Evolutionary conservation across 768 basidiomycete species (phyloP).

Genomic region (Auricularia heimuer): DNA sequence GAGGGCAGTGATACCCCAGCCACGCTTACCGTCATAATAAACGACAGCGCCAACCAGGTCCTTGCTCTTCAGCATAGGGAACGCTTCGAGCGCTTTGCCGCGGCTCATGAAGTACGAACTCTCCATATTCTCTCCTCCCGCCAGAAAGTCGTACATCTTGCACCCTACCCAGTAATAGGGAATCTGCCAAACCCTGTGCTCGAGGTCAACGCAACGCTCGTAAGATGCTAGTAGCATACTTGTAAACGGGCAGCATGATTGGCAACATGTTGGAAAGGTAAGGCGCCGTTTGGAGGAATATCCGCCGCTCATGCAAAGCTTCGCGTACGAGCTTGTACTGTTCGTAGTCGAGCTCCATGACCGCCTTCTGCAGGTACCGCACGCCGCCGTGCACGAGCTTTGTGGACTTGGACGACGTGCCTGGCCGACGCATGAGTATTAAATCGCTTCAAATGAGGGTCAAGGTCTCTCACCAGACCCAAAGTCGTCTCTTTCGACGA

Average conservation of each 20-base stretch:
- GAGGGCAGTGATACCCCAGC: background rate
- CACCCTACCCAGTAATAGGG: constrained; percentile 94
- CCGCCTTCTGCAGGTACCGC: constrained; percentile 92
- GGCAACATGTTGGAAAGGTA: constrained; percentile 89
- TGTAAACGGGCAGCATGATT: constrained; percentile 96
- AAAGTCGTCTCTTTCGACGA: constrained; percentile 92
- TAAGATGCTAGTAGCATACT: constrained; percentile 33
- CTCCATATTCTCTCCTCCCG: constrained; percentile 96
- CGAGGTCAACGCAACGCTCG: constrained; percentile 6
- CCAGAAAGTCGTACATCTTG: constrained; percentile 92
- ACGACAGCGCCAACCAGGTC: constrained; percentile 92
- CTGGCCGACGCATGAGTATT: constrained; percentile 26
- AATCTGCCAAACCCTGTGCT: constrained; percentile 79
- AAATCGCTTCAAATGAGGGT: background rate
- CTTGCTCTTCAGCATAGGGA: constrained; percentile 91
- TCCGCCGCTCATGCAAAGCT: constrained; percentile 83
- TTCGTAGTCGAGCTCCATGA: constrained; percentile 91
- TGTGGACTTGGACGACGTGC: constrained; percentile 93
- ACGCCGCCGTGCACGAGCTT: constrained; percentile 98
- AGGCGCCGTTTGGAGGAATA: constrained; percentile 92
- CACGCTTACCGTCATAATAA: constrained; percentile 80
- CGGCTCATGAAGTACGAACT: constrained; percentile 90
- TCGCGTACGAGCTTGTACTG: constrained; percentile 95
- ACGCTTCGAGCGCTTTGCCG: constrained; percentile 85
- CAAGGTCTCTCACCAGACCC: constrained; percentile 50